phyloP scores from a whole-genome alignment of 495 filamentous ascomycete genomes.

The Podospora pseudopauciseta region DNA sequence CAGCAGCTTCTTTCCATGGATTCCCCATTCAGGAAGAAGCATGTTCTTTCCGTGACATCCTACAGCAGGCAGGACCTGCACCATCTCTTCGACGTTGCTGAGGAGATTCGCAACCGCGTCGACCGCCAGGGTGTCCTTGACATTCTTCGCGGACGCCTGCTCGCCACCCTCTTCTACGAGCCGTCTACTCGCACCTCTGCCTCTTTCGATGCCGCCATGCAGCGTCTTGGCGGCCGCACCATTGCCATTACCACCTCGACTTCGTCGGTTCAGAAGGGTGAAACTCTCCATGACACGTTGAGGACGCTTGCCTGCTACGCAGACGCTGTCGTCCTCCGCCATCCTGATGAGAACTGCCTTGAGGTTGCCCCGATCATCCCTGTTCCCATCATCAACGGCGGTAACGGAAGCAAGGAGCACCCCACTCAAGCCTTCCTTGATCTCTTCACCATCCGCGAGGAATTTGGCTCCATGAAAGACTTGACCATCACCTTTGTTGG shows the following conservation, averaged over 20 bases:
- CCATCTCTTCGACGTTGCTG: slow-evolving; percentile 88
- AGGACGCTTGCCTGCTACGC: slow-evolving; percentile 90
- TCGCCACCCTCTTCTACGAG: slow-evolving; percentile 95
- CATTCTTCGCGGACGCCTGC: slow-evolving; percentile 76
- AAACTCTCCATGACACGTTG: slow-evolving; percentile 87
- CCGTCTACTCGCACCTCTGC: slow-evolving; percentile 93
- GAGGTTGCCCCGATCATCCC: slow-evolving; percentile 75
- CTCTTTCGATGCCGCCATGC: slow-evolving; percentile 97
- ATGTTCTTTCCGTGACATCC: slow-evolving; percentile 86
- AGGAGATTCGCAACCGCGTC: slow-evolving; percentile 92
- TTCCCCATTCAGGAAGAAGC: slow-evolving; percentile 79
- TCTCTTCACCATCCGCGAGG: slow-evolving; percentile 96
- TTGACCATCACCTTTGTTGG: slow-evolving; percentile 94
- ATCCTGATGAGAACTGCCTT: slow-evolving; percentile 75
- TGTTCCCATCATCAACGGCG: slow-evolving; percentile 93
- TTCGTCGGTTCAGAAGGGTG: slow-evolving; percentile 88
- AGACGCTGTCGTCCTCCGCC: slow-evolving; percentile 90
- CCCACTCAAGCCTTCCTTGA: slow-evolving; percentile 98
- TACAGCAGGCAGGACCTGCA: slow-evolving; percentile 85
- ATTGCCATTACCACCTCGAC: slow-evolving; percentile 72
- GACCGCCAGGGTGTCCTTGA: slow-evolving; percentile 85
- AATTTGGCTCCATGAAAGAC: slow-evolving; percentile 89
- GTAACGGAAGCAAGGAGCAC: slow-evolving; percentile 92
- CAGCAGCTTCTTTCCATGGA: slow-evolving; percentile 65
- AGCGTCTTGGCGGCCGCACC: slow-evolving; percentile 83